Evolutionary conservation across 2,329 filamentous ascomycete genomes (phyloP).

Genomic region (Nemania sp.): DNA sequence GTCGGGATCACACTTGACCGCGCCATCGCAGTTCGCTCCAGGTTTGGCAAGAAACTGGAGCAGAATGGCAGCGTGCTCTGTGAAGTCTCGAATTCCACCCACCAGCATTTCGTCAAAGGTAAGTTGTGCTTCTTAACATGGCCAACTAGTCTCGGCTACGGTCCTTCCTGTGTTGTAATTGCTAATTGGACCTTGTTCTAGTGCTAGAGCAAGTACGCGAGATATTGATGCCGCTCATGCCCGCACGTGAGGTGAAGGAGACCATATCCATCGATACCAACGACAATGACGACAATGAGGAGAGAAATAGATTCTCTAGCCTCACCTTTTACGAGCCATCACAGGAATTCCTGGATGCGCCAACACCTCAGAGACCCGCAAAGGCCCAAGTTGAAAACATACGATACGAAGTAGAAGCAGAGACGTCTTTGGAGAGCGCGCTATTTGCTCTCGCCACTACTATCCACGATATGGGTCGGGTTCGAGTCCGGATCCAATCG

Average conservation of each 20-base stretch:
- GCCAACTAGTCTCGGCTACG: not conserved
- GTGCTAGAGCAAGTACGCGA: slow-evolving; percentile 42
- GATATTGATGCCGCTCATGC: slow-evolving; percentile 32
- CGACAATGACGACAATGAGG: slow-evolving; percentile 3
- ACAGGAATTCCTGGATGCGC: slow-evolving; percentile 41
- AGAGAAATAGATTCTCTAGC: slow-evolving; percentile 41
- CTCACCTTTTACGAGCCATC: slow-evolving; percentile 45
- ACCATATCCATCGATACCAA: no score
- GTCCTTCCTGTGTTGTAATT: not conserved
- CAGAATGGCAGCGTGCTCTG: slow-evolving; percentile 22
- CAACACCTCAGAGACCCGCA: slow-evolving; percentile 32
- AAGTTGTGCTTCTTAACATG: not conserved
- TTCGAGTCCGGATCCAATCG: slow-evolving; percentile 35
- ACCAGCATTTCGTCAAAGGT: slow-evolving; percentile 41
- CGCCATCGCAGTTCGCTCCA: slow-evolving; percentile 42
- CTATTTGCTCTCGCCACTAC: slow-evolving; percentile 35
- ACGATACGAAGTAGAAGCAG: slow-evolving; percentile 41
- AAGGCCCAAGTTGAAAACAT: slow-evolving; percentile 22
- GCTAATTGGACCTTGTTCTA: not conserved
- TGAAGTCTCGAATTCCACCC: slow-evolving; percentile 33
- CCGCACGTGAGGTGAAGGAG: slow-evolving; percentile 9
- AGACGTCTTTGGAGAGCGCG: slow-evolving; percentile 32
- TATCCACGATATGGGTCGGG: slow-evolving; percentile 37
- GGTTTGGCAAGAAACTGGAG: slow-evolving; percentile 33
- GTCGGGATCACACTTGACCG: slow-evolving; percentile 42